These are phyloP conservation scores for Dichomitus squalens DNA, from an alignment of 1,284 basidiomycete genomes.

Conservation along the genomic window DNA sequence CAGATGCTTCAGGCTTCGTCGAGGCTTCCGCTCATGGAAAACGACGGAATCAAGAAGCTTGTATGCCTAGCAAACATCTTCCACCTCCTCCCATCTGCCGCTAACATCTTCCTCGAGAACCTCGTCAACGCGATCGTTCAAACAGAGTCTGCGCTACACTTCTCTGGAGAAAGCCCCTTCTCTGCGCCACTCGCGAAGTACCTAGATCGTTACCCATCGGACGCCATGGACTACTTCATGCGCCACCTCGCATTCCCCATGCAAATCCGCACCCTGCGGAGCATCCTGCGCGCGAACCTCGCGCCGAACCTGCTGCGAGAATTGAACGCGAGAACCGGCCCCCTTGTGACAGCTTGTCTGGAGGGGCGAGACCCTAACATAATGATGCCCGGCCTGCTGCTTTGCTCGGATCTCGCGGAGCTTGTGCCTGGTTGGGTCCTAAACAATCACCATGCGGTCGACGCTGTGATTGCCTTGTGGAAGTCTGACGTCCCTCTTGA, in stretches of 20 bases:
- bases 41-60: conserved; percentile 91
- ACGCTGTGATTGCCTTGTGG: conserved; percentile 77
- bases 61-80: conserved; percentile 96
- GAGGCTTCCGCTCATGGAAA: conserved; percentile 80
- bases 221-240: conserved; percentile 87
- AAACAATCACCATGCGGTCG: conserved; percentile 65
- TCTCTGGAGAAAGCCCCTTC: conserved; percentile 90
- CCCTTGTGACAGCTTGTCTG: conserved; percentile 65
- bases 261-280: conserved; percentile 80
- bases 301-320: conserved; percentile 80
- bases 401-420: conserved; percentile 79
- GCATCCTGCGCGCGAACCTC: conserved; percentile 76
- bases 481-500: conserved; percentile 56
- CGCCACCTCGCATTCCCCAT: conserved; percentile 75
- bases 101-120: conserved; percentile 89
- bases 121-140: conserved; percentile 91
- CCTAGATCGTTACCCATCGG: conserved; percentile 87
- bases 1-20: conserved; percentile 84
- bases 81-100: conserved; percentile 91
- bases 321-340: conserved; percentile 64
- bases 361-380: conserved; percentile 55
- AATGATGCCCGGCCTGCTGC: conserved; percentile 69
- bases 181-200: conserved; percentile 93
- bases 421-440: conserved; percentile 76
- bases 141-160: conserved; percentile 90